Evolutionary conservation across 306 rosid genomes (phyloP).

Genomic region (Comarum palustre): DNA sequence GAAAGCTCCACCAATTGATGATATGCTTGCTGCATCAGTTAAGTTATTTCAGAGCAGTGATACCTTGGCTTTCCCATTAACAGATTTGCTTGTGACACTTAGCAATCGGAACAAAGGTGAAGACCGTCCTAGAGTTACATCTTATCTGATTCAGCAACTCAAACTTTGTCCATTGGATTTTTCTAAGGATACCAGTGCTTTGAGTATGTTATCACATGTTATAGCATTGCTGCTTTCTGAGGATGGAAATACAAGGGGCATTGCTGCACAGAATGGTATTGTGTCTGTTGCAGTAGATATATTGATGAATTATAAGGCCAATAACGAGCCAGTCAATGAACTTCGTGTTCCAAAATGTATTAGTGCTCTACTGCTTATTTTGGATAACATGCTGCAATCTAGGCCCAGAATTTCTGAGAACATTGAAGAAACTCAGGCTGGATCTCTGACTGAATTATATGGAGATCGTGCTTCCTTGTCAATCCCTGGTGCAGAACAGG

Average conservation of each 20-base stretch:
- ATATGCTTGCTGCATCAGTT: slow-evolving; percentile 71
- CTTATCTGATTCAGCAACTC: slow-evolving; percentile 92
- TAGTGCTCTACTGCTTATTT: slow-evolving; percentile 80
- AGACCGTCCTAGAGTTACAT: slow-evolving; percentile 73
- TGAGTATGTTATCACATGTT: slow-evolving; percentile 75
- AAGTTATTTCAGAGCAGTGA: slow-evolving; percentile 85
- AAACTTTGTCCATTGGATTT: slow-evolving; percentile 81
- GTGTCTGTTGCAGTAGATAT: slow-evolving; percentile 62
- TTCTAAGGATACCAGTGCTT: slow-evolving; percentile 61
- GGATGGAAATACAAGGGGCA: slow-evolving; percentile 77
- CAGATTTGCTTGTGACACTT: slow-evolving; percentile 91
- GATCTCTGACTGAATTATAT: slow-evolving; percentile 47
- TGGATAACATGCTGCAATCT: slow-evolving; percentile 89
- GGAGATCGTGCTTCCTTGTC: slow-evolving; percentile 53
- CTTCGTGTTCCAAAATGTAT: slow-evolving; percentile 64
- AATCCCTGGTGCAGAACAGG: slow-evolving; percentile 39
- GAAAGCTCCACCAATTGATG: slow-evolving; percentile 90
- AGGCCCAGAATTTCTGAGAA: slow-evolving; percentile 59
- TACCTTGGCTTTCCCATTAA: slow-evolving; percentile 75
- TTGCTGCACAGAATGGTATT: slow-evolving; percentile 80
- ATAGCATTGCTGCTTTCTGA: slow-evolving; percentile 83
- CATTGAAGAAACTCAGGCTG: slow-evolving; percentile 56
- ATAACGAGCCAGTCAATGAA: slow-evolving; percentile 61
- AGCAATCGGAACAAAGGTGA: slow-evolving; percentile 88
- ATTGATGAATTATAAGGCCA: slow-evolving; percentile 62